A percentile compares a stretch with the other conserved stretches of the same genome.
Conservation (phyloP, 129 eudicot genomes). For the Helianthus tuberosus region DNA sequence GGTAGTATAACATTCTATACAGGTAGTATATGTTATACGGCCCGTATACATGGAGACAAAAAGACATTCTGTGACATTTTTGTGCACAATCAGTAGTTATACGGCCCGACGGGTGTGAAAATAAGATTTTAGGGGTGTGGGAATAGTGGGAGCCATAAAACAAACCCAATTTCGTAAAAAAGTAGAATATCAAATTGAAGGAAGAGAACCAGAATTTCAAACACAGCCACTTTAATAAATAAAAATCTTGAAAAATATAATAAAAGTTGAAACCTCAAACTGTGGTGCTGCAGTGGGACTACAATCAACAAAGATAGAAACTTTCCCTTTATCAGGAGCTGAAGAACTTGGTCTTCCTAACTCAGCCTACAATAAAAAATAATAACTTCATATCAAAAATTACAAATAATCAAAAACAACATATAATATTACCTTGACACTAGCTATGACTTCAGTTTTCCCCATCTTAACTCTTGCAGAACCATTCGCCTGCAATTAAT, state of each 20-base stretch:
- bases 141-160: too few relatives aligned
- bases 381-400: not conserved
- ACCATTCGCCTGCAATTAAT: conserved; percentile 73
- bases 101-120: too few relatives aligned
- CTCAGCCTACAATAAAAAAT: conserved; percentile 72
- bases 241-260: too few relatives aligned
- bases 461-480: conserved; percentile 91
- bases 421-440: conserved; percentile 70
- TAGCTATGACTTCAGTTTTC: conserved; percentile 84
- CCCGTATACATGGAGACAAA: too few relatives aligned
- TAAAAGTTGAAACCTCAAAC: conserved; percentile 59
- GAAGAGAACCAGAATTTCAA: not conserved
- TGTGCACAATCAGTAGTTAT: too few relatives aligned
- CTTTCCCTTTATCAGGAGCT: conserved; percentile 90
- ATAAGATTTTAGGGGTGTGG: too few relatives aligned
- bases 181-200: not conserved
- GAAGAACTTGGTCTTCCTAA: conserved; percentile 80
- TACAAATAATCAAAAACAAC: not conserved
- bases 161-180: not conserved
- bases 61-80: too few relatives aligned
- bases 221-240: not conserved
- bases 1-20: too few relatives aligned
- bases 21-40: too few relatives aligned
- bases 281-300: conserved; percentile 93
- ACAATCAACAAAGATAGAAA: conserved; percentile 77